Evolutionary conservation across 2,329 filamentous ascomycete genomes (phyloP), one percentile per base, ranked within the genome.

Genomic region (Exophiala bonariae): DNA sequence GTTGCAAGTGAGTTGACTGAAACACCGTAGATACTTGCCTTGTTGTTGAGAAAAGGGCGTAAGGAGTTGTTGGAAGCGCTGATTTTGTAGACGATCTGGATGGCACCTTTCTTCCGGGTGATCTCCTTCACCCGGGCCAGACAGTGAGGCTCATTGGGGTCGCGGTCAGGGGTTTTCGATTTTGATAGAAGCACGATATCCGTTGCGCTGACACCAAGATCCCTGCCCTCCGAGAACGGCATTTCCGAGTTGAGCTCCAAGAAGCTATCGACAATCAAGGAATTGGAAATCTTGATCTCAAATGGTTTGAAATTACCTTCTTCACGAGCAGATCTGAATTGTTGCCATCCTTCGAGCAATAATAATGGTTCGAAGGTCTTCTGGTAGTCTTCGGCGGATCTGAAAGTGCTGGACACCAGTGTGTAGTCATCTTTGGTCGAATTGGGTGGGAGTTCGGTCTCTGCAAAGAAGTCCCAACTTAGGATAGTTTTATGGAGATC

Each of bases 1-100:
- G 93, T 93, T 2, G 87, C 95, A 74, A 99, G 87, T 50, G 92
- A 96, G 44, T 90, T 89, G 56, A 99, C 83, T 63, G 95, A 95
- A 47, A 88, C 77, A 2, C 84, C 90, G 59, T 83, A 80, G 0
- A 96, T 76, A 31, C 81, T 82, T 13, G 79, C 75, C 31, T 87
- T 85, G 0, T 89, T 86, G 31, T 80, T 78, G 37, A 97, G 76
- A 19, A 76, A 75, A 33, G 79, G 73, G 19, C 89, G 76, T 28
- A 83, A 76, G 41, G 83, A 80, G 49, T 77, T 82, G 17, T 71
- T 72, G 55, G 85, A 83, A 58, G 87, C 86, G 33, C 48, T 55
- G 38, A 96, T 79, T 47, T 89, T 87, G 67, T 90, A 96, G 8
- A 90, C 86, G 39, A 97, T 80, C 64, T 99, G 92, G 19, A 95